Percentiles rank a stretch among this genome's conserved stretches.
phyloP scores from a whole-genome alignment of 768 basidiomycete species.

The Cyclocybe cylindracea region DNA sequence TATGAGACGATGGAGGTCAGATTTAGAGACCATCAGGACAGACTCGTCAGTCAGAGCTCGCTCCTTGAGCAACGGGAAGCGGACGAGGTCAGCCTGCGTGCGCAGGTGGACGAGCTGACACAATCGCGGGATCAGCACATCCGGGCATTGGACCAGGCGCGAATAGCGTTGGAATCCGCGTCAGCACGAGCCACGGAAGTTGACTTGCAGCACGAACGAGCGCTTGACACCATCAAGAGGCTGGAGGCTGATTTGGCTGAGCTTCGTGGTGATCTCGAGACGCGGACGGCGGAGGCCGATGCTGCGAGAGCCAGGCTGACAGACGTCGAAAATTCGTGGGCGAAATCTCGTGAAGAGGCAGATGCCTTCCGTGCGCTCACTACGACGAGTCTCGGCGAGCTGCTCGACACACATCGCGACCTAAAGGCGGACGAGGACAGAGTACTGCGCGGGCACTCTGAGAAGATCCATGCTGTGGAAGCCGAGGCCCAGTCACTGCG shows the following conservation, averaged over 20 bases:
- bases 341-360: conserved; percentile 90
- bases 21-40: conserved; percentile 76
- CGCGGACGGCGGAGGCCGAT: conserved; percentile 73
- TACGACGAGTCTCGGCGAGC: conserved; percentile 81
- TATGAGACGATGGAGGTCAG: conserved; percentile 60
- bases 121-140: conserved; percentile 82
- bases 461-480: conserved; percentile 82
- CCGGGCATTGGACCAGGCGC: conserved; percentile 84
- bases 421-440: conserved; percentile 85
- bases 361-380: conserved; percentile 87
- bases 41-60: conserved; percentile 72
- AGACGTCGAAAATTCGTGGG: conserved; percentile 89
- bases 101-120: conserved; percentile 71
- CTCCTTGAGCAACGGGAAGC: conserved; percentile 77
- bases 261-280: conserved; percentile 79
- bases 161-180: conserved; percentile 72
- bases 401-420: conserved; percentile 86
- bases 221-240: conserved; percentile 65
- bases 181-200: conserved; percentile 79
- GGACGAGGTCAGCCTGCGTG: conserved; percentile 63
- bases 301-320: conserved; percentile 61
- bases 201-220: conserved; percentile 69
- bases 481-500: conserved; percentile 75
- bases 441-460: conserved; percentile 69
- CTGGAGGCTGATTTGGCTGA: conserved; percentile 81